A percentile compares a stretch with the other conserved stretches of the same genome.
phyloP scores from a whole-genome alignment of 805 yeast genomes.

The Kodamaea laetipori region DNA sequence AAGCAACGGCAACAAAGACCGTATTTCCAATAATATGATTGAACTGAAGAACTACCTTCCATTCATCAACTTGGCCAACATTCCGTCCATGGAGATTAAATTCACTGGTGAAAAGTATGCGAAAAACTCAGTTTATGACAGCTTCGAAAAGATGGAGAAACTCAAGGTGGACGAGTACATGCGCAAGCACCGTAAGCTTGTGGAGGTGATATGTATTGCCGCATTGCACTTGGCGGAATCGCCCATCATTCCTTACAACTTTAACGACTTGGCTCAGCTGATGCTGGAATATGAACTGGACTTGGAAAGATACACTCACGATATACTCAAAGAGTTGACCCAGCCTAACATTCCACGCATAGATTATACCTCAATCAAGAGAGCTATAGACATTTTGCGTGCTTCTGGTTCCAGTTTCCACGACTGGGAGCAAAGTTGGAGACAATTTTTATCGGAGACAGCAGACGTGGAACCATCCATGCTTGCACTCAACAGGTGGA shows the following conservation, averaged over 20 bases:
- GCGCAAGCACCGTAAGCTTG: conserved; percentile 55
- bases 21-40: conserved; percentile 34
- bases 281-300: conserved; percentile 49
- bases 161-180: conserved; percentile 55
- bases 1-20: conserved; percentile 24
- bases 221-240: conserved; percentile 66
- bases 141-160: conserved; percentile 54
- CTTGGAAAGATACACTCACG: conserved; percentile 42
- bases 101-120: conserved; percentile 50
- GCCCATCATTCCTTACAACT: conserved; percentile 74
- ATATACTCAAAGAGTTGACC: conserved; percentile 12
- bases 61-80: conserved; percentile 60
- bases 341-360: conserved; percentile 22
- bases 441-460: conserved; percentile 35
- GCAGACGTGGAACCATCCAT: conserved; percentile 72
- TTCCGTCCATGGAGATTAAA: conserved; percentile 67
- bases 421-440: conserved; percentile 67
- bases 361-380: conserved; percentile 26
- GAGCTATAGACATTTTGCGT: conserved; percentile 27
- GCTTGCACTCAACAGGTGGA: conserved; percentile 71
- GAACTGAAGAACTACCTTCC: conserved; percentile 68
- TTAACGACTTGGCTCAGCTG: conserved; percentile 47
- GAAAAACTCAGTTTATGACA: conserved; percentile 62
- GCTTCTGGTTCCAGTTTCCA: conserved; percentile 48
- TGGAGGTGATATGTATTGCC: conserved; percentile 55